Base-by-base conservation (phyloP, 805 yeast species). In the Saccharomycopsis fermentans region DNA sequence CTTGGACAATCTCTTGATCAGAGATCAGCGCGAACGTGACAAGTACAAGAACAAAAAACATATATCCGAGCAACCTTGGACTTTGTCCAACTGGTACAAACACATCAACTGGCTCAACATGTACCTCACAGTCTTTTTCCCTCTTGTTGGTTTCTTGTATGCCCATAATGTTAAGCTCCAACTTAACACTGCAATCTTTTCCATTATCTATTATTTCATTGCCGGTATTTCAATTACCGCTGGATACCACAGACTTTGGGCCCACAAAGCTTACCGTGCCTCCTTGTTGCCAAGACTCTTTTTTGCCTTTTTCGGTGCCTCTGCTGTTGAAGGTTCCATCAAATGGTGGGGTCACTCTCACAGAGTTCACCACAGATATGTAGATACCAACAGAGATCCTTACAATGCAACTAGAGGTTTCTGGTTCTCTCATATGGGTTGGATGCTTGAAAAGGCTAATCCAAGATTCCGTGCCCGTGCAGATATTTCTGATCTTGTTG, bases 291-390 rank as follows among this genome's bases (percentile, higher is more conserved):
- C 84, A 50, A 79, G 82, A 64, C 67, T 85, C 50, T 81, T 84
- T 64, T 86, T 73, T 68, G 95, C 92, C 5, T 70, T 85, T 29
- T 87, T 87, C 66, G 95, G 95, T 63, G 89, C 92, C 36, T 87
- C 90, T 50, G 82, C 90, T 58, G 83, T 87, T 54, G 90, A 87
- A 71, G 95, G 95, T 64, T 86, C 92, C 48, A 83, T 87, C 70
- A 87, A 87, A 71, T 87, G 94, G 94, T 87, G 95, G 95, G 81
- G 86, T 54, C 94, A 87, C 70, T 79, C 86, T 56, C 95, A 87
- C 73, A 81, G 95, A 79, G 78, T 87, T 58, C 95, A 87, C 71
- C 95, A 87, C 74, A 79, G 95, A 75, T 87, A 86, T 73, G 87
- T 94, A 4, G 95, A 87, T 72, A 87, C 94, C 29, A 68, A 71